Evolutionary conservation across 495 filamentous ascomycete genomes (phyloP), one percentile per base, ranked within the genome.

Genomic region (Venustampulla echinocandica): DNA sequence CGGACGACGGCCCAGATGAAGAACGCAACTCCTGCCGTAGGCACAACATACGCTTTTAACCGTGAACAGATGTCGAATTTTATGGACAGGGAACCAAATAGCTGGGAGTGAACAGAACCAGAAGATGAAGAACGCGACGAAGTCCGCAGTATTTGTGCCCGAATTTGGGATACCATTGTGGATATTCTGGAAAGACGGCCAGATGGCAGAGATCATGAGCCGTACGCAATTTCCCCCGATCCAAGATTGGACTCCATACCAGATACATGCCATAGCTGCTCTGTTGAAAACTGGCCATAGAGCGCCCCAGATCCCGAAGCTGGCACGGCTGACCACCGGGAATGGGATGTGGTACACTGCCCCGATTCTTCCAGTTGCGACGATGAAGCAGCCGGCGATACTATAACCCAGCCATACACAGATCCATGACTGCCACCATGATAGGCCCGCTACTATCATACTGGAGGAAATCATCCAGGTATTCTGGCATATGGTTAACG

Each of bases 391-490:
- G 15, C 74, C 86, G 0, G 87, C 76, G 50, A 94, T 80, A 32
- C 79, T 70, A 58, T 94, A 94, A 41, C 89, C 89, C 19, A 87
- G 69, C 84, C 84, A 88, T n/a, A 79, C 74, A 60, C 87, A 92
- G 10, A 95, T 68, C 90, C 89, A 95, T 2, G 86, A 80, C 64
- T 95, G 88, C 90, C 90, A 96, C 90, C 90, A 96, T 3, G 87
- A 86, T 37, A 95, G 69, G 5, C 88, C 52, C 7, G 14, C 85
- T 0, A 81, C 73, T 19, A 94, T 90, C 68, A 82, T 82, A 3
- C 85, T 82, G 10, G 85, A 90, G 0, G 82, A 79, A 50, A 95
- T 95, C 90, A 95, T 95, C 90, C 90, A 96, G 13, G 90, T 96
- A 64, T 96, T 96, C 50, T 48, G 21, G n/a, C 27, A n/a, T 30